Base-by-base conservation (phyloP, 73 alveolate species). In the Stentor roeselii region DNA sequence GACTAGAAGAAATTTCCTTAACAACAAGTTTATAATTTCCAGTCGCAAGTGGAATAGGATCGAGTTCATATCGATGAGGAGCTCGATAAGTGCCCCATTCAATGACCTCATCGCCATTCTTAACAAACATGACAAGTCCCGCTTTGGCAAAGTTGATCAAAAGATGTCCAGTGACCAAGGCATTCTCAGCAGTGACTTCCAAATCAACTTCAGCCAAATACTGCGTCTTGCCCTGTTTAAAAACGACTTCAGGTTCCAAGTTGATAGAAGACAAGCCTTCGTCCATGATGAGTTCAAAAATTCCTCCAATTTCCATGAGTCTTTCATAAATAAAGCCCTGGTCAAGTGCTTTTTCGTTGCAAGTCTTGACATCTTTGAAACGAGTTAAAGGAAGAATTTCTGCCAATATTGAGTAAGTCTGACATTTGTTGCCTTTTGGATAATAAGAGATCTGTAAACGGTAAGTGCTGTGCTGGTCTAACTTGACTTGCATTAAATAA, bases 131-230 rank as follows among this genome's bases (percentile, higher is more conserved):
- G 41, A 67, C 37, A 1, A 67, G n/a, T 30, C 80, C 80, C 11
- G 80, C 21, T 67, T 21, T 21, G 11, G 41, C 80, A 67, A 67
- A 67, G 37, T 34, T 67, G 21, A 40, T 21, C 1, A 21, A 40
- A 1, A 67, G 14, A 67, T 67, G 80, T n/a, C 80, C 80, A 30
- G 80, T 67, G 27, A 67, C 34, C 80, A 67, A 27, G 34, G 50
- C 41, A 34, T n/a, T 32, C 37, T 67, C 80, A 67, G 80, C 34
- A 21, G 80, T 67, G 11, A 67, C 80, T 32, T 1, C 37, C 11
- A 67, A 67, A 0, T 36, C 42, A 0, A 67, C 34, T 1, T 30
- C 41, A 30, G 34, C 37, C 34, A 27, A 11, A 21, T 21, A 67
- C 14, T 36, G 37, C 34, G 15, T 34, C 27, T 32, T 21, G 21